Base-by-base conservation (phyloP, 2,329 filamentous ascomycete species). In the Diaporthe longicolla region DNA sequence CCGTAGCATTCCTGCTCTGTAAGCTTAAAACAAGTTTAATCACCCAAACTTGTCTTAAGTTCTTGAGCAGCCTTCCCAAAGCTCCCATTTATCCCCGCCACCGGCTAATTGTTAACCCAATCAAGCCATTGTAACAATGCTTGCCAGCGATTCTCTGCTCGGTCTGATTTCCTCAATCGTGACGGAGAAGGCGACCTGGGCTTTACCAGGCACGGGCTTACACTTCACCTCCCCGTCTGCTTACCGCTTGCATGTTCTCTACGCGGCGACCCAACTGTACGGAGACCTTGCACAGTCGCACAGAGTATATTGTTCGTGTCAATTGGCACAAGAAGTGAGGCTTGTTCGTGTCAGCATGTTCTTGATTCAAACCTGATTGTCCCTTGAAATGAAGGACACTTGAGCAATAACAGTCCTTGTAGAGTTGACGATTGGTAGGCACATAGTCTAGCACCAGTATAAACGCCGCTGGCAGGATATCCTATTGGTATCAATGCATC, bases 21-120 rank as follows among this genome's bases (percentile, higher is more conserved):
- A 50, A 65, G 61, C 61, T 50, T 48, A 32, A 63, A 63, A 48
- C 61, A 65, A 48, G 59, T 48, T 65, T 65, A 65, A n/a, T 29
- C 17, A 4, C 19, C 7, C 10, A 19, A n/a, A 63, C 40, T 15
- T 9, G 8, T 21, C 21, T 50, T 21, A 9, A n/a, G 21, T 24
- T 24, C 3, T 17, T 21, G 6, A 1, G 21, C 21, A 24, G 45
- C 45, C 45, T 50, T 50, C 1, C 21, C 21, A 24, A 11, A 40
- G 37, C 4, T 40, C 11, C 3, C 37, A 40, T 4, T 4, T 13
- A 3, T 13, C 37, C 10, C 45, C 21, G n/a, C 45, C 55, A 35
- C 11, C 17, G 26, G 55, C 17, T 32, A 32, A 35, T 40, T 24
- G 4, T 32, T 5, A 63, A 45, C 58, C 45, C 58, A 63, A 29